Percentiles rank a stretch among this genome's conserved stretches.
Evolutionary conservation across 2,329 filamentous ascomycete species (phyloP).

Genomic region (Cercospora beticola): DNA sequence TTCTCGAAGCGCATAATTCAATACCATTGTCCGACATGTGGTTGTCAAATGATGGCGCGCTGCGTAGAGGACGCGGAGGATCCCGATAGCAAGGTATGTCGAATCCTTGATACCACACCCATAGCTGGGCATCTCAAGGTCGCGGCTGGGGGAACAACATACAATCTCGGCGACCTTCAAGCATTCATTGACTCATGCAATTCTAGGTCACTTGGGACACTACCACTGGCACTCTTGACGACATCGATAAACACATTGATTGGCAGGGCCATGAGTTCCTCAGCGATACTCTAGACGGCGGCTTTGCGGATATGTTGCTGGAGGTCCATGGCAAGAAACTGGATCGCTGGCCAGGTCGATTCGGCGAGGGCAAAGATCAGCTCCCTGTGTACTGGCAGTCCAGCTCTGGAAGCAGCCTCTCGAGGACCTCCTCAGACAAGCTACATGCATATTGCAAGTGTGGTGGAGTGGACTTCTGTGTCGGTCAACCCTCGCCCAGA

Average conservation of each 20-base stretch:
- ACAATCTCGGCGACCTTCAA: not conserved
- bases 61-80: slow-evolving; percentile 25
- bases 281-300: slow-evolving; percentile 41
- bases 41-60: slow-evolving; percentile 42
- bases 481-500: slow-evolving; percentile 55
- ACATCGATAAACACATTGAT: slow-evolving; percentile 35
- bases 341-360: slow-evolving; percentile 31
- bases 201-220: slow-evolving; percentile 29
- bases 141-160: not conserved
- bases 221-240: slow-evolving; percentile 36
- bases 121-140: not conserved
- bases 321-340: slow-evolving; percentile 31
- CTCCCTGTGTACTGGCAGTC: slow-evolving; percentile 30
- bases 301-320: slow-evolving; percentile 39
- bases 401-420: slow-evolving; percentile 1
- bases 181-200: not conserved
- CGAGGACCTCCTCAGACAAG: slow-evolving; percentile 15
- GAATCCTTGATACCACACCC: not conserved
- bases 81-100: slow-evolving; percentile 16
- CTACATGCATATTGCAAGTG: slow-evolving; percentile 57
- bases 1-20: slow-evolving; percentile 43
- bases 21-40: slow-evolving; percentile 54
- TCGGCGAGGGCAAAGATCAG: slow-evolving; percentile 19
- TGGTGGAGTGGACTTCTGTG: slow-evolving; percentile 54
- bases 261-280: slow-evolving; percentile 37